These are phyloP conservation scores for Debaryomyces prosopidis DNA, from an alignment of 805 yeast species.

Conservation along the genomic window DNA sequence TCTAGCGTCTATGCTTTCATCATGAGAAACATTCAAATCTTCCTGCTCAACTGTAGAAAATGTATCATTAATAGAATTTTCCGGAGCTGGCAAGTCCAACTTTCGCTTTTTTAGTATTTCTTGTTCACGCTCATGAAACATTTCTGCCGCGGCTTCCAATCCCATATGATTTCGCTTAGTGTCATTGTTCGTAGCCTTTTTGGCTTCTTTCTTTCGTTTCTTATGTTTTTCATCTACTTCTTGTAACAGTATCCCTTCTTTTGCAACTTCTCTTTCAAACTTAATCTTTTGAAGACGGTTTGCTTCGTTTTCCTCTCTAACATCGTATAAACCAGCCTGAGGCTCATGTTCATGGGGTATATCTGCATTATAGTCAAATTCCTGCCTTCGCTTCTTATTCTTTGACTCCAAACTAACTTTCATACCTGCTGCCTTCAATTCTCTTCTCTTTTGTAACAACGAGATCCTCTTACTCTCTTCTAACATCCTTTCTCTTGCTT, in stretches of 20 bases:
- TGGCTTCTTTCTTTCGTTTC: constrained; percentile 28
- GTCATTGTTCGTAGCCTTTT: constrained; percentile 13
- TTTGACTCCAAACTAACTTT: constrained; percentile 50
- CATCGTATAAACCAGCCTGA: constrained; percentile 66
- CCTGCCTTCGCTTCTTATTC: constrained; percentile 55
- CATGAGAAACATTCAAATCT: constrained; percentile 20
- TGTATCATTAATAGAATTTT: constrained; percentile 8
- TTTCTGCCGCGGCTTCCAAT: constrained; percentile 25
- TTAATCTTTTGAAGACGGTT: constrained; percentile 37
- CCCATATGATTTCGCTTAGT: constrained; percentile 17
- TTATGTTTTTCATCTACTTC: constrained; percentile 32
- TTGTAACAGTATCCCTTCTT: constrained; percentile 45
- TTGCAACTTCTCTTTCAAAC: constrained; percentile 47
- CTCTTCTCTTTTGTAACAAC: constrained; percentile 74
- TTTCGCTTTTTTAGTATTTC: constrained; percentile 24
- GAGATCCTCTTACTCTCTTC: constrained; percentile 79
- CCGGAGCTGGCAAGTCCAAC: constrained; percentile 27
- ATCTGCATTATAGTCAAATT: constrained; percentile 81
- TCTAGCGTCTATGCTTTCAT: constrained; percentile 28
- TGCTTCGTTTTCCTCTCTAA: constrained; percentile 51
- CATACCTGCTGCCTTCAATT: constrained; percentile 77
- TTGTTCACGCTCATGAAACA: constrained; percentile 17
- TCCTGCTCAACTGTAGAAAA: too few species aligned
- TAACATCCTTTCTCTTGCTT: constrained; percentile 79
- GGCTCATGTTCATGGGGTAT: constrained; percentile 78